A percentile compares a stretch with the other conserved stretches of the same genome.
These are phyloP conservation scores for Boletus sp. DNA, from an alignment of 1,284 basidiomycete species.

Conservation along the genomic window DNA sequence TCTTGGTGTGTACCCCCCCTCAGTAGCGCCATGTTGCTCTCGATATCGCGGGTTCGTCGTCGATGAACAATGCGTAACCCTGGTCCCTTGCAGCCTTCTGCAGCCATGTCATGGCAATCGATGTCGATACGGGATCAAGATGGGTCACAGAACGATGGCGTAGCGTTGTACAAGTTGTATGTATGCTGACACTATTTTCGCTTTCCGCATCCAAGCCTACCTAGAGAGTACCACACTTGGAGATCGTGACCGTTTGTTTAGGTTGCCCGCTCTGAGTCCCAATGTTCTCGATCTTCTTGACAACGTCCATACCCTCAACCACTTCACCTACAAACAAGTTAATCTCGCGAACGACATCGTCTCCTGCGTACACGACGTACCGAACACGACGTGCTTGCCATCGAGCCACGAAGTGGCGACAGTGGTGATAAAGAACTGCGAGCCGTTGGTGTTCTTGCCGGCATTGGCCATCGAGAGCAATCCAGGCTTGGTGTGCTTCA, in stretches of 20 bases:
- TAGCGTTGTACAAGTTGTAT: neutral
- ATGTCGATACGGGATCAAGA: too few relatives aligned
- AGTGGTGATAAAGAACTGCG: constrained; percentile 69
- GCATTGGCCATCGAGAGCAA: constrained; percentile 89
- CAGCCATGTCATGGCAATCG: too few relatives aligned
- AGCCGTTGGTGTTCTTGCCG: constrained; percentile 61
- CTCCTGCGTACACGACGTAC: constrained; percentile 36
- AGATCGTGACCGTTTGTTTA: neutral
- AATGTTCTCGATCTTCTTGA: neutral
- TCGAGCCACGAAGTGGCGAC: constrained; percentile 71
- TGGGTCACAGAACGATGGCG: neutral
- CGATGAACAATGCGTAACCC: neutral
- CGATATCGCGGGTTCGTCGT: neutral
- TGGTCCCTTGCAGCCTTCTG: too few relatives aligned
- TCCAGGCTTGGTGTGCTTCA: constrained; percentile 81
- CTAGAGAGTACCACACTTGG: neutral
- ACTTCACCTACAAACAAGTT: constrained; percentile 41
- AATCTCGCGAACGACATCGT: neutral
- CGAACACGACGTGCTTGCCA: constrained; percentile 79
- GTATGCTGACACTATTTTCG: neutral
- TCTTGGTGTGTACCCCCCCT: too few relatives aligned
- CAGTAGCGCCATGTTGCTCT: too few relatives aligned
- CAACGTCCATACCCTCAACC: neutral
- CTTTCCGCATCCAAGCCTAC: neutral
- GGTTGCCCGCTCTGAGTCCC: neutral